Evolutionary conservation across 1,284 basidiomycete genomes (phyloP), one percentile per base, ranked within the genome.

Genomic region (Xanthoconium separans): DNA sequence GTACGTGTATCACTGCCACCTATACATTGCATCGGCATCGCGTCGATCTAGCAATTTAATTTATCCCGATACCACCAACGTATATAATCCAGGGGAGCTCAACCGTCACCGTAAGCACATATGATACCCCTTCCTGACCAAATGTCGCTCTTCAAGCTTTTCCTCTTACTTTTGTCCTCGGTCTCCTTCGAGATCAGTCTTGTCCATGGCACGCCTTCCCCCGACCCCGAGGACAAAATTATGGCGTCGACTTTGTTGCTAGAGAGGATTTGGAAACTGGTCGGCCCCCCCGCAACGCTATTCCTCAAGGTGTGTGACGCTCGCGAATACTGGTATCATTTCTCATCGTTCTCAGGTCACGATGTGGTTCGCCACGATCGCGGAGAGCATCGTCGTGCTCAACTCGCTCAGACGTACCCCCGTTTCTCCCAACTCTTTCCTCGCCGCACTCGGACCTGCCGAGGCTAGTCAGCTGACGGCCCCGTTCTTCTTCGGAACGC

Each of bases 391-490:
- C 11, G 58, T 57, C 37, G 51, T 57, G 41, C 2, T 59, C 12
- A 10, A 15, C 20, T 42, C 57, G 9, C 31, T 44, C 8, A 33
- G 37, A n/a, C 16, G 31, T 6, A 6, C 15, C 8, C 20, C 40
- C 12, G 22, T 18, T 30, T 15, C 16, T 9, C 4, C 27, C n/a
- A 16, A 31, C 6, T 20, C 12, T 3, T 1, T 44, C 27, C 29
- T 60, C 18, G 10, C 36, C 20, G 34, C 37, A 1, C 58, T 61
- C 20, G 61, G 60, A 6, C 51, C 50, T 1, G 24, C 42, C 4
- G 48, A 53, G 6, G 47, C 61, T 15, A 56, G 58, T 16, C 24
- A 31, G 16, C 31, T 64, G 10, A 51, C 58, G 6, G n/a, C 24
- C 11, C 39, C 50, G 6, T 33, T 33, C 33, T 15, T 33, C 33